A percentile compares a stretch with the other conserved stretches of the same genome.
phyloP scores from a whole-genome alignment of 257 asterid species.

The Solanum neorickii region DNA sequence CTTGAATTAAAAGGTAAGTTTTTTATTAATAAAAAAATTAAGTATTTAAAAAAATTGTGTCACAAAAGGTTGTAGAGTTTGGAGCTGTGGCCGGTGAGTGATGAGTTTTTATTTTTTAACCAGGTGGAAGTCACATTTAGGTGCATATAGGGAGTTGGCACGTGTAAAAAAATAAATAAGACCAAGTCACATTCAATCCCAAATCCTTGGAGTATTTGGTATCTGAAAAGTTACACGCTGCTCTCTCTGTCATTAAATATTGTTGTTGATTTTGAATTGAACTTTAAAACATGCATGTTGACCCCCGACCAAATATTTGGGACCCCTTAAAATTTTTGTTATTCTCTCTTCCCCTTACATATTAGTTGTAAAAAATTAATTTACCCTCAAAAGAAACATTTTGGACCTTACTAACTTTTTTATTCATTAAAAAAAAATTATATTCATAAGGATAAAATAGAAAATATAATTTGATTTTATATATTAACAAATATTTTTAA shows the following conservation, averaged over 20 bases:
- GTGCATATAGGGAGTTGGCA: background rate
- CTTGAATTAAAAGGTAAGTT: background rate
- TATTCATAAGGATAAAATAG: background rate
- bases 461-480: no score
- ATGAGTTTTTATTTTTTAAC: background rate
- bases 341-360: background rate
- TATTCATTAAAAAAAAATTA: no score
- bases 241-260: background rate
- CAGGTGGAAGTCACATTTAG: background rate
- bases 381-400: background rate
- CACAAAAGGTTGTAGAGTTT: background rate
- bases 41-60: background rate
- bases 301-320: background rate
- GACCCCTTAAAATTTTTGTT: background rate
- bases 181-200: background rate
- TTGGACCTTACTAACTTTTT: background rate
- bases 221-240: no score
- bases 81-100: background rate
- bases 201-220: background rate
- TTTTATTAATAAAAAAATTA: no score
- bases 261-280: background rate
- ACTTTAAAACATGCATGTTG: background rate
- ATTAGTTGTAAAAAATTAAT: background rate
- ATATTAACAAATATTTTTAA: background rate
- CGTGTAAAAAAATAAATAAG: background rate